Conservation (phyloP, 306 rosid species). For the Ochetophila trinervis region DNA sequence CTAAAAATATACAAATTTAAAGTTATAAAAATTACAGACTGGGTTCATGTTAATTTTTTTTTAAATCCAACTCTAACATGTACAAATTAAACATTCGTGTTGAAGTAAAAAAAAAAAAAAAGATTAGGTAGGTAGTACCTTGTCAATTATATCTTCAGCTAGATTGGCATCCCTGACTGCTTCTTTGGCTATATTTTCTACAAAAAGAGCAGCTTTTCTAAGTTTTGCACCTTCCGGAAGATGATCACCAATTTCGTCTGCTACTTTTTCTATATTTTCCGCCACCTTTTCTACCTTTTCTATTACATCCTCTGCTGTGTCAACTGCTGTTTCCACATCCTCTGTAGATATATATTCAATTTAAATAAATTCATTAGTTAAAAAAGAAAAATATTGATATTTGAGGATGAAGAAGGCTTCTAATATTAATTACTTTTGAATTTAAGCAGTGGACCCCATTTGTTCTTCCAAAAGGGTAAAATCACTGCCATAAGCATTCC, state of each 20-base stretch:
- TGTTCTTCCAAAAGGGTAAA: slow-evolving; percentile 44
- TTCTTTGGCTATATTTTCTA: slow-evolving; percentile 43
- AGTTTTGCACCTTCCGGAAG: slow-evolving; percentile 44
- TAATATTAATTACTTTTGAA: slow-evolving; percentile 36
- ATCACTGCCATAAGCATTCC: slow-evolving; percentile 43
- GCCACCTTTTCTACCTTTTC: slow-evolving; percentile 54
- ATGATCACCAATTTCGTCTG: slow-evolving; percentile 37
- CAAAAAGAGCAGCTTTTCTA: slow-evolving; percentile 23
- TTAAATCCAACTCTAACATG: too few relatives aligned
- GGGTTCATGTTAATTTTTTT: too few relatives aligned
- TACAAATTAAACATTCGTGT: too few relatives aligned
- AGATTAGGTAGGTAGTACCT: slow-evolving; percentile 31
- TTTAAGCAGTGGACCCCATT: slow-evolving; percentile 52
- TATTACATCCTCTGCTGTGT: slow-evolving; percentile 35
- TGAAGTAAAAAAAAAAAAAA: background rate
- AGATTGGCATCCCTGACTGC: slow-evolving; percentile 30
- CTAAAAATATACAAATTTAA: too few relatives aligned
- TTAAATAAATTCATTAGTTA: too few relatives aligned
- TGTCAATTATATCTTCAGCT: slow-evolving; percentile 34
- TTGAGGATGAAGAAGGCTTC: background rate
- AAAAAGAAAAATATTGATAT: background rate
- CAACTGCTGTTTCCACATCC: slow-evolving; percentile 37
- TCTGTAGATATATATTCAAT: slow-evolving; percentile 20
- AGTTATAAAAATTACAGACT: too few relatives aligned
- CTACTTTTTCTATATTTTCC: slow-evolving; percentile 47